Percentiles rank a stretch among this genome's conserved stretches.
These are phyloP conservation scores for Macaranga tanarius DNA, from an alignment of 441 rosid genomes.

Conservation along the genomic window DNA sequence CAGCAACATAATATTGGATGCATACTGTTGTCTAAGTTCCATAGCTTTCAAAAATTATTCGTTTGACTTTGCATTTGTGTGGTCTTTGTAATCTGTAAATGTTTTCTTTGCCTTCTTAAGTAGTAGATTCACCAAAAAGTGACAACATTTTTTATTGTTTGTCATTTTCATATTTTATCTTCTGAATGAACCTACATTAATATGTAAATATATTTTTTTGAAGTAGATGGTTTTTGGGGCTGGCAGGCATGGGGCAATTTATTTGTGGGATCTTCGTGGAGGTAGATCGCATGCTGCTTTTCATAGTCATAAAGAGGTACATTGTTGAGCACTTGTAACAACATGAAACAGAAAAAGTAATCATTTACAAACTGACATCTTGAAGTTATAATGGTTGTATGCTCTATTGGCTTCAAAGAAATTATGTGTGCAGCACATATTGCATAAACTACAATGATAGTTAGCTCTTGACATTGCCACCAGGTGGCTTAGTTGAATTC, in stretches of 20 bases:
- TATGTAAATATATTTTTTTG: slow-evolving; percentile 1
- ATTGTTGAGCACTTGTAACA: slow-evolving; percentile 7
- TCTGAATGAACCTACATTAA: not conserved
- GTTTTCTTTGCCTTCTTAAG: not conserved
- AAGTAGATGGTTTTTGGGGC: slow-evolving; percentile 75
- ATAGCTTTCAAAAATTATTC: too few relatives aligned
- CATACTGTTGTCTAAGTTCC: not conserved
- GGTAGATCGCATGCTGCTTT: slow-evolving; percentile 69
- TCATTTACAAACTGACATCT: not conserved
- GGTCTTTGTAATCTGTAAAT: not conserved
- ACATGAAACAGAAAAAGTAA: not conserved
- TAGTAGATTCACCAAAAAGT: not conserved
- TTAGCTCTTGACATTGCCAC: not conserved
- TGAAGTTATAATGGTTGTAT: not conserved
- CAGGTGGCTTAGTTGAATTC: not conserved
- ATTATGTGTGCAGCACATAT: not conserved
- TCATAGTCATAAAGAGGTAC: slow-evolving; percentile 69
- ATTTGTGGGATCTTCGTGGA: slow-evolving; percentile 92
- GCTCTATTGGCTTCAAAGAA: not conserved
- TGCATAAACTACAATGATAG: not conserved
- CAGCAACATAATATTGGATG: not conserved
- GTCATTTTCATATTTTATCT: not conserved
- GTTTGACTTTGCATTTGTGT: too few relatives aligned
- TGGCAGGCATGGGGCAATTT: slow-evolving; percentile 66
- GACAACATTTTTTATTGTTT: not conserved